Evolutionary conservation across 495 filamentous ascomycete genomes (phyloP).

Genomic region (Xylaria grammica): DNA sequence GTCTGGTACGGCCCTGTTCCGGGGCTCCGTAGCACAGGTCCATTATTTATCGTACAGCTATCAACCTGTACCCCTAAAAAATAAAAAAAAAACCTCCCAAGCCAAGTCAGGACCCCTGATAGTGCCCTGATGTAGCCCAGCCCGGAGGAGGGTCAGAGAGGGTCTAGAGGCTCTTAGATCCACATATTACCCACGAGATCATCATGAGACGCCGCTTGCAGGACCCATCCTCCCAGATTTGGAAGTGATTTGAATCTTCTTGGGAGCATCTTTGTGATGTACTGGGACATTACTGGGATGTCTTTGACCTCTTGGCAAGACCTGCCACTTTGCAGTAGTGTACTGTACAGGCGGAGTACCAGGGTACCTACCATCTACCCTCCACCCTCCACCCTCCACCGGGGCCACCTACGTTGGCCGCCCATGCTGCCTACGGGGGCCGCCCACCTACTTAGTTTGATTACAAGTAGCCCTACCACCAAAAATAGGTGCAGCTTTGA

Average conservation of each 20-base stretch:
- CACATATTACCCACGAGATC: constrained; percentile 16
- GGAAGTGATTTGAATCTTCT: constrained; percentile 11
- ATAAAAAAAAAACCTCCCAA: constrained; percentile 11
- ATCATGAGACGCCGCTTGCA: constrained; percentile 13
- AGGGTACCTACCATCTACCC: background rate
- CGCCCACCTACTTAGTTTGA: too few species aligned
- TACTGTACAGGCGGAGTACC: background rate
- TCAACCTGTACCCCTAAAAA: constrained; percentile 3
- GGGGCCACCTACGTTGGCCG: too few species aligned
- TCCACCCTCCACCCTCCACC: too few species aligned
- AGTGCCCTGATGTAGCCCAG: constrained; percentile 3
- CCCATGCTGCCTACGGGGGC: too few species aligned
- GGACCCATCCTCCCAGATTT: constrained; percentile 15
- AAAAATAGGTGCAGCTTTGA: too few species aligned
- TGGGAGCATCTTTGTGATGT: background rate
- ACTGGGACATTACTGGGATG: background rate
- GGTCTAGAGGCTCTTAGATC: constrained; percentile 17
- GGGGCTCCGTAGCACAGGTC: constrained; percentile 3
- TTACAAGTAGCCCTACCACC: too few species aligned
- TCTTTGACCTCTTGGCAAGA: constrained; percentile 1
- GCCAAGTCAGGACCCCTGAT: constrained; percentile 13
- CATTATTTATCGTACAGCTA: background rate
- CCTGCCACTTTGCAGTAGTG: constrained; percentile 14
- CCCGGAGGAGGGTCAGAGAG: constrained; percentile 2
- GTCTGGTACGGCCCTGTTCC: background rate